Evolutionary conservation across 306 rosid genomes (phyloP), one percentile per base, ranked within the genome.

Genomic region (Adenanthera pavonina): DNA sequence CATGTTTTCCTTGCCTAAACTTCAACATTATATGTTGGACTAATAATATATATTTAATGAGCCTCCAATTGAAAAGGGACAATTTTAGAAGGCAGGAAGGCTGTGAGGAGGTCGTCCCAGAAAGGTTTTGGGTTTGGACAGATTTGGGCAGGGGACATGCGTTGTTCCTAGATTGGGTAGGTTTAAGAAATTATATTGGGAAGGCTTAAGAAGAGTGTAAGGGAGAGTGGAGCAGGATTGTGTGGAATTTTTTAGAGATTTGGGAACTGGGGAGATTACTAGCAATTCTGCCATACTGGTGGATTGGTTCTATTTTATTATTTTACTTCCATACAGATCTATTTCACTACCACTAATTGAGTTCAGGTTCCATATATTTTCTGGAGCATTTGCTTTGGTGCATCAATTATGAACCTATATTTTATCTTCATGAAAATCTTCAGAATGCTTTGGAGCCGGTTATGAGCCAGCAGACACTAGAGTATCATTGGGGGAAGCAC

Each of bases 401-500:
- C 68, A 13, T 61, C 41, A 61, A 61, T 33, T 14, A 44, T 77
- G 30, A 60, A 46, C 61, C 19, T 48, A 40, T 64, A 12, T 69
- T 82, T 68, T 17, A 53, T 47, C 9, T 68, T 52, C n/a, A 30
- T 68, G 81, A 75, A 69, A 68, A 75, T 33, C 47, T 20, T 76
- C 88, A 92, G 98, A 84, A 90, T 86, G 97, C 95, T 53, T 81
- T 95, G 88, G 98, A 95, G 89, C 98, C 97, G 16, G 85, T 88
- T 72, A 90, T 95, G 97, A 90, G 95, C 84, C 89, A 86, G 86
- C 82, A 85, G 78, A 92, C 98, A 46, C 79, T 95, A 14, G 95
- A 95, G 64, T 91, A 81, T 84, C 97, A 95, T 69, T 91, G 98
- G 98, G 98, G 97, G 65, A 95, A 91, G 93, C 98, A 95, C 82